Percentiles rank a stretch among this genome's conserved stretches.
Evolutionary conservation across 2,329 filamentous ascomycete species (phyloP).

Genomic region (Paraphaeosphaeria sporulosa): DNA sequence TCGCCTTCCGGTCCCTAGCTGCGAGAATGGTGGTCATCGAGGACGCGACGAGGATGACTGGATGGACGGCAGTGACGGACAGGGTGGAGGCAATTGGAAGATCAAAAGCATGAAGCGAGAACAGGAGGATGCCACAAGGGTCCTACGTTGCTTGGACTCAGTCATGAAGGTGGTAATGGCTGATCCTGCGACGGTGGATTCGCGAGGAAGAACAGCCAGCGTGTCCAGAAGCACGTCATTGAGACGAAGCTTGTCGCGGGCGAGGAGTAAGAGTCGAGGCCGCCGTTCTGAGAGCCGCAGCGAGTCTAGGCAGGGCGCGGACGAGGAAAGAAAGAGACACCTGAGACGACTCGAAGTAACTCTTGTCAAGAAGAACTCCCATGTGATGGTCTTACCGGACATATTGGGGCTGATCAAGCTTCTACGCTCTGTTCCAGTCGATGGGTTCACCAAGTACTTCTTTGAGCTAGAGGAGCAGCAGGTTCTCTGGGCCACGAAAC

Average conservation of each 20-base stretch:
- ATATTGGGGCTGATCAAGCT: slow-evolving; percentile 26
- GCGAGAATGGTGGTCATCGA: slow-evolving; percentile 22
- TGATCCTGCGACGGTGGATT: neutral
- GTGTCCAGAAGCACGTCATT: slow-evolving; percentile 14
- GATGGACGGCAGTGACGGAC: slow-evolving; percentile 33
- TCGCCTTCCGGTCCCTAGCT: slow-evolving; percentile 34
- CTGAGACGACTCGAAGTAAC: slow-evolving; percentile 32
- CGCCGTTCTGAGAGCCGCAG: slow-evolving; percentile 1
- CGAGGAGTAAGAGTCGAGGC: slow-evolving; percentile 18
- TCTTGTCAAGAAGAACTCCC: slow-evolving; percentile 29
- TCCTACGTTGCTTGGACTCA: slow-evolving; percentile 27
- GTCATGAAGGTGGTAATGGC: slow-evolving; percentile 24
- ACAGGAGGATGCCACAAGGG: slow-evolving; percentile 25
- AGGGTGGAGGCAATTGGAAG: slow-evolving; percentile 26
- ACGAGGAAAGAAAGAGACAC: slow-evolving; percentile 20
- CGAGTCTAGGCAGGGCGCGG: neutral
- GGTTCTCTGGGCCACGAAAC: slow-evolving; percentile 33
- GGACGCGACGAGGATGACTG: slow-evolving; percentile 28
- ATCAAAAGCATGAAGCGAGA: slow-evolving; percentile 33
- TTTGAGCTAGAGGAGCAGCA: slow-evolving; percentile 32
- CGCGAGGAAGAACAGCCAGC: slow-evolving; percentile 12
- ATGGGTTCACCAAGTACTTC: slow-evolving; percentile 29
- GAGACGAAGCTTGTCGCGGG: slow-evolving; percentile 13
- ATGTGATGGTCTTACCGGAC: slow-evolving; percentile 27
- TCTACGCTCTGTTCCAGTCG: slow-evolving; percentile 30